Conservation (phyloP, 2,329 filamentous ascomycete genomes). For the Lojkania enalia region DNA sequence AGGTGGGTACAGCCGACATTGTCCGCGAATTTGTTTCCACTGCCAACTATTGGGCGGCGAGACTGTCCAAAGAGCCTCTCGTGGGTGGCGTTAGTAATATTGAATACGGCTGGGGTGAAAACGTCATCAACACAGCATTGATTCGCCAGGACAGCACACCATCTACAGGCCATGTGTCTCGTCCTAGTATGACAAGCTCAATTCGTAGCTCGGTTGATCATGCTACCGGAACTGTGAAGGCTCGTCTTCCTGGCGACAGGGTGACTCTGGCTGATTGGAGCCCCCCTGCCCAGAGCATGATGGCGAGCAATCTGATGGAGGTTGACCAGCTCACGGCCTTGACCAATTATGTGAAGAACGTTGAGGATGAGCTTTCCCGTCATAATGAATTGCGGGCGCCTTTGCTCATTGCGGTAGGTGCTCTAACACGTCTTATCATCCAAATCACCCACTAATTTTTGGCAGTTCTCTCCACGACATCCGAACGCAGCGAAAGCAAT, state of each 20-base stretch:
- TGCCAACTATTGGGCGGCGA: constrained; percentile 96
- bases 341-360: constrained; percentile 76
- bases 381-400: constrained; percentile 88
- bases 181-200: constrained; percentile 63
- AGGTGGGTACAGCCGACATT: constrained; percentile 93
- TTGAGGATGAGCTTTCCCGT: constrained; percentile 80
- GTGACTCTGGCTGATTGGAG: constrained; percentile 85
- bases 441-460: constrained; percentile 17
- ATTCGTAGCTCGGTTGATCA: constrained; percentile 63
- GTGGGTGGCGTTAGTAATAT: constrained; percentile 94
- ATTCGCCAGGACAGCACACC: constrained; percentile 43
- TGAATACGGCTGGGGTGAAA: constrained; percentile 94
- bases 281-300: constrained; percentile 87
- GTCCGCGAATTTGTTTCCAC: constrained; percentile 92
- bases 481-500: constrained; percentile 82
- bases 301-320: constrained; percentile 77
- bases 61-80: constrained; percentile 89
- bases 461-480: constrained; percentile 77
- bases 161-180: constrained; percentile 42
- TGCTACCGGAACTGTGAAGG: constrained; percentile 58
- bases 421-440: background rate
- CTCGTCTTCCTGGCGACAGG: constrained; percentile 80
- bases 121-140: constrained; percentile 65
- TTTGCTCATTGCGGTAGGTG: constrained; percentile 76
- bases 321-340: constrained; percentile 78